These are phyloP conservation scores for Penicillium freii DNA, from an alignment of 2,329 filamentous ascomycete species.

Conservation along the genomic window DNA sequence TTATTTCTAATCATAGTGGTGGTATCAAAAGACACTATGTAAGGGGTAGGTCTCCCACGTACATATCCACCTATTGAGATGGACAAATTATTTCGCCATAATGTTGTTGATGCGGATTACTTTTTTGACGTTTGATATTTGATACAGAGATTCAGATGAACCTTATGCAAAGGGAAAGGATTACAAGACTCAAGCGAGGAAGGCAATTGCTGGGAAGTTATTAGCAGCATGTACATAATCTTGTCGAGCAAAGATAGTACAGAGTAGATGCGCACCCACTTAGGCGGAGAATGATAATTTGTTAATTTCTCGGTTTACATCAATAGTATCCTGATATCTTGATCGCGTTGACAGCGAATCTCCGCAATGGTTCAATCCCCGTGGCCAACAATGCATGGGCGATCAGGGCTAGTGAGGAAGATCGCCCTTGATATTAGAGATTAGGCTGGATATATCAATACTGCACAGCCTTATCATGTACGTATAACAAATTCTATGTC, in stretches of 20 bases:
- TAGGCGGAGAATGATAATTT: background rate
- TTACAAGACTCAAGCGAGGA: background rate
- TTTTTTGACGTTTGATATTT: background rate
- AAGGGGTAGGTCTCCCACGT: background rate
- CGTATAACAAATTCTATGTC: background rate
- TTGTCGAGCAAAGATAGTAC: background rate
- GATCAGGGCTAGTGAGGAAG: background rate
- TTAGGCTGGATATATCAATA: background rate
- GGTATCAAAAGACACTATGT: background rate
- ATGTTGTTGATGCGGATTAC: background rate
- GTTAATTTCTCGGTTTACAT: background rate
- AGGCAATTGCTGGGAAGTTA: background rate
- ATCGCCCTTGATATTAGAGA: background rate
- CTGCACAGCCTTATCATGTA: background rate
- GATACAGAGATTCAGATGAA: background rate
- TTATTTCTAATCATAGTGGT: background rate
- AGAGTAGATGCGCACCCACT: background rate
- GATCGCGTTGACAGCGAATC: background rate
- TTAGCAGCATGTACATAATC: background rate
- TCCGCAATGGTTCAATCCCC: background rate
- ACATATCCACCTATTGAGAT: background rate
- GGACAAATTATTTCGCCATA: background rate
- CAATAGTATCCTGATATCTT: background rate
- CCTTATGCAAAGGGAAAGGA: background rate
- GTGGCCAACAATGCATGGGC: background rate